Evolutionary conservation across 306 rosid species (phyloP).

Genomic region (Malus sylvestris): DNA sequence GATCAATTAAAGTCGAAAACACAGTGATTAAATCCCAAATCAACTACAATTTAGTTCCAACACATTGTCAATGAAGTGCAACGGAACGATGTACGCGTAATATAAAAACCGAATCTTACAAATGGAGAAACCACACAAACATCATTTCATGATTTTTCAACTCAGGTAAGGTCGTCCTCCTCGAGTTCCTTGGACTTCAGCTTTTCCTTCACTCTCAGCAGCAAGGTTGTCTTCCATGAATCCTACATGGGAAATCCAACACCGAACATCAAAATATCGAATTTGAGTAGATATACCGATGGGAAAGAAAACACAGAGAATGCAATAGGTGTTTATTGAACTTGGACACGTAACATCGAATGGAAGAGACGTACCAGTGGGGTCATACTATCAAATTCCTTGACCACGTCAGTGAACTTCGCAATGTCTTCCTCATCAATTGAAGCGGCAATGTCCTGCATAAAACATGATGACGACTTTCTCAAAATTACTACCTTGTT

Average conservation of each 20-base stretch:
- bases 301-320: background rate
- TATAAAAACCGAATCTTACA: slow-evolving; percentile 30
- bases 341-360: background rate
- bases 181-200: slow-evolving; percentile 92
- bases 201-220: slow-evolving; percentile 94
- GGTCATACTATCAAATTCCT: slow-evolving; percentile 95
- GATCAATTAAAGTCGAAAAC: background rate
- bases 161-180: slow-evolving; percentile 92
- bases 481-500: background rate
- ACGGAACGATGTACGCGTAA: slow-evolving; percentile 20
- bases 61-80: slow-evolving; percentile 18
- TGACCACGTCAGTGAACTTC: slow-evolving; percentile 78
- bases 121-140: slow-evolving; percentile 12
- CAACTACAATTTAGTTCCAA: slow-evolving; percentile 23
- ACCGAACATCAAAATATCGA: background rate
- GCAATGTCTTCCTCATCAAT: slow-evolving; percentile 80
- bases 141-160: background rate
- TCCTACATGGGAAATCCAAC: slow-evolving; percentile 44
- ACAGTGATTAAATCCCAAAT: slow-evolving; percentile 20
- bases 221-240: slow-evolving; percentile 91
- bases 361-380: slow-evolving; percentile 54
- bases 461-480: background rate
- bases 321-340: background rate
- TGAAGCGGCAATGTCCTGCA: slow-evolving; percentile 76
- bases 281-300: background rate